phyloP scores from a whole-genome alignment of 768 basidiomycete species.

The Dioszegia crocea region DNA sequence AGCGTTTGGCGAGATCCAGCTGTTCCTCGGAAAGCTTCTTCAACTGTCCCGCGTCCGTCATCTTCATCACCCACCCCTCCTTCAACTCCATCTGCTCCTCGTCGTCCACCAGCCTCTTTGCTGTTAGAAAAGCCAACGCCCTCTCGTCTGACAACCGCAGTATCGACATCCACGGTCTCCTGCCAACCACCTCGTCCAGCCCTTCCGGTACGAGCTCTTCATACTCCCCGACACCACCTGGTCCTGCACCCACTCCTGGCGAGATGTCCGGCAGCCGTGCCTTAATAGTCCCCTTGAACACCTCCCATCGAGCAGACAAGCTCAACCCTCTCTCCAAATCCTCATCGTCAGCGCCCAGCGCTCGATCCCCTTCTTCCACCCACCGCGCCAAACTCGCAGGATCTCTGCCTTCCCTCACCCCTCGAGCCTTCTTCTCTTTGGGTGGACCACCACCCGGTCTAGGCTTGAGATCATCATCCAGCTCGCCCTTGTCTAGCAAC shows the following conservation, averaged over 20 bases:
- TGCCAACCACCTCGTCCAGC: not conserved
- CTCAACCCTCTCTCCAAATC: slow-evolving; percentile 6
- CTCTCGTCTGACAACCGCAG: not conserved
- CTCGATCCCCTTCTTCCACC: slow-evolving; percentile 4
- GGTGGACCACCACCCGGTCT: slow-evolving; percentile 3
- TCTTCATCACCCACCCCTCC: not conserved
- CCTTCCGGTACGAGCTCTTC: not conserved
- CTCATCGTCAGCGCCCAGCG: not conserved
- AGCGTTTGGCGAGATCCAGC: slow-evolving; percentile 12
- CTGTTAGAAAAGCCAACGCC: not conserved
- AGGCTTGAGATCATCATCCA: slow-evolving; percentile 19
- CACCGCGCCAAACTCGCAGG: slow-evolving; percentile 6
- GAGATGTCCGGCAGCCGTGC: not conserved
- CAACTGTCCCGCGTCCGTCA: slow-evolving; percentile 17
- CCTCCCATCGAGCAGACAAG: not conserved
- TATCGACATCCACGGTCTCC: not conserved
- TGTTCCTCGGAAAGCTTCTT: slow-evolving; percentile 19
- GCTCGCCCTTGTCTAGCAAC: slow-evolving; percentile 17
- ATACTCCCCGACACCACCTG: not conserved
- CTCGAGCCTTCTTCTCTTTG: not conserved
- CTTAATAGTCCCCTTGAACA: slow-evolving; percentile 4
- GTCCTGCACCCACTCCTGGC: not conserved
- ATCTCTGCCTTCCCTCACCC: slow-evolving; percentile 1
- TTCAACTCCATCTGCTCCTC: slow-evolving; percentile 4
- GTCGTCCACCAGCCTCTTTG: slow-evolving; percentile 6